Base-by-base conservation (phyloP, 2,329 filamentous ascomycete species). In the Aspergillus pseudonomiae region DNA sequence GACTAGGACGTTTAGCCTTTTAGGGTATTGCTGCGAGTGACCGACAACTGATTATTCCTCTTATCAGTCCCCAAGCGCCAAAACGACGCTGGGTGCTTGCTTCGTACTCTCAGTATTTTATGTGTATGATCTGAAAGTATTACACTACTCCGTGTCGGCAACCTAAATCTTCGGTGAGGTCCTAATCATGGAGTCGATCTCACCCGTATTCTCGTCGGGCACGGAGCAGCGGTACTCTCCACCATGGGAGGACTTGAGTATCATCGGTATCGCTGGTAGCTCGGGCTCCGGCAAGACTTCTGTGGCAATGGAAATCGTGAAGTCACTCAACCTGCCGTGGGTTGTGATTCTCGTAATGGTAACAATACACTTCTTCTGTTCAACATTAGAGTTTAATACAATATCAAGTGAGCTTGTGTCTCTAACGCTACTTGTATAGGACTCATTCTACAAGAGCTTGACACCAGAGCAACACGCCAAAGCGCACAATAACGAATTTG, bases 331-430 rank as follows among this genome's bases (percentile, higher is more conserved):
- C 79, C 82, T 99, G 67, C 95, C 95, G 62, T 99, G 95, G 94
- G 95, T 99, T 65, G 94, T 97, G 57, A 97, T 99, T 79, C 80
- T 99, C 71, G 96, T 94, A 48, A 98, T 99, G 90, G 93, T 94
- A 85, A 74, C 45, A 32, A 32, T 32, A 21, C n/a, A 12, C 16
- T 61, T 52, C 30, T 56, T 48, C 34, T 28, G 24, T 36, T 46
- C 28, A 24, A 41, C 28, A 61, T 59, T 45, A 71, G 62, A 70
- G 24, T 62, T 46, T 46, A 53, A 48, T 53, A 43, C 34, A 34
- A 32, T 45, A 46, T 50, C 32, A 48, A 48, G 26, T 32, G 43
- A 24, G 21, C 34, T 48, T 55, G 59, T 52, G 39, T 32, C 45
- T 69, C 68, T 71, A 67, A 72, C 65, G 54, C 66, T 57, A 39